Evolutionary conservation across 768 basidiomycete genomes (phyloP).

Genomic region (Crucibulum laeve): DNA sequence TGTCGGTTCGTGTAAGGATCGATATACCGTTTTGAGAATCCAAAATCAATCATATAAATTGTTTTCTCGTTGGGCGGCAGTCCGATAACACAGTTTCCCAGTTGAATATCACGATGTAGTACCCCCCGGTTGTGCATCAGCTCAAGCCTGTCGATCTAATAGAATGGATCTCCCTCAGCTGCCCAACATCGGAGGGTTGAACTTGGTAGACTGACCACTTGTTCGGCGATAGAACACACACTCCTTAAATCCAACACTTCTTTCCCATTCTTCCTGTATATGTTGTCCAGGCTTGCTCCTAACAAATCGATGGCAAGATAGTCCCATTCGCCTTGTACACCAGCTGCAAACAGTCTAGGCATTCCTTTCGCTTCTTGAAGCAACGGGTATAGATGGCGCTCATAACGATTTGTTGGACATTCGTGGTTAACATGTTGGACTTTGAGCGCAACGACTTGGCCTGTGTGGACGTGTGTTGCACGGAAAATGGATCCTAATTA

Average conservation of each 20-base stretch:
- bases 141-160: conserved; percentile 65
- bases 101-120: conserved; percentile 75
- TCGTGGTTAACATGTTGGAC: conserved; percentile 66
- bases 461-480: conserved; percentile 52
- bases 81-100: conserved; percentile 73
- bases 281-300: conserved; percentile 61
- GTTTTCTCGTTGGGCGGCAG: conserved; percentile 49
- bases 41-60: conserved; percentile 85
- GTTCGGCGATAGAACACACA: conserved; percentile 72
- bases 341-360: conserved; percentile 65
- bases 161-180: conserved; percentile 2
- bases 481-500: conserved; percentile 63
- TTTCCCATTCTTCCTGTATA: conserved; percentile 53
- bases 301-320: conserved; percentile 77
- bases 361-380: conserved; percentile 72
- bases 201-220: conserved; percentile 75
- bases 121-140: conserved; percentile 74
- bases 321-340: conserved; percentile 56
- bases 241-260: conserved; percentile 64
- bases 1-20: conserved; percentile 63
- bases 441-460: conserved; percentile 67
- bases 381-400: conserved; percentile 62
- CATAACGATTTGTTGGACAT: conserved; percentile 74
- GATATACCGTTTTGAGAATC: conserved; percentile 76
- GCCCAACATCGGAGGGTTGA: conserved; percentile 4